Base-by-base conservation (phyloP, 139 green algal genomes). In the Chlorella sp. region DNA sequence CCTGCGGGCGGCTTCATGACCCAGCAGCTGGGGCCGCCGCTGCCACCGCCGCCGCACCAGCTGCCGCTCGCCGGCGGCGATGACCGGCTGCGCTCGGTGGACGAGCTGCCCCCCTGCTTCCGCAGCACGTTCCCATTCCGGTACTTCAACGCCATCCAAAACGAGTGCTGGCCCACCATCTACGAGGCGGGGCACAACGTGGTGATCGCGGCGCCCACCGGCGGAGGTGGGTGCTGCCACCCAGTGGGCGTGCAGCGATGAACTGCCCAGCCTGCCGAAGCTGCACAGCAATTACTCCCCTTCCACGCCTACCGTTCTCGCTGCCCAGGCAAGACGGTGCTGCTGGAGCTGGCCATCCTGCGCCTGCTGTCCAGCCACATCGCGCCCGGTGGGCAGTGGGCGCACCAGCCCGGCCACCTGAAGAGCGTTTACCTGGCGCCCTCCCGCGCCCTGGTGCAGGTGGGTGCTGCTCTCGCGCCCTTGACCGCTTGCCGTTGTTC, bases 131-230 rank as follows among this genome's bases (percentile, higher is more conserved):
- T 91, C 68, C 23, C 67, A 2, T 91, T 91, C 75, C 87, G 94
- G 78, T 99, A 96, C 90, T 99, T 99, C 91, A 99, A 99, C 73
- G 64, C 91, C 2, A 88, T 99, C 15, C 97, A 99, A 87, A 96
- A 90, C 36, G 95, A 98, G 38, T 96, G 90, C 86, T 98, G 98
- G 84, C 47, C 91, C 11, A 69, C 87, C 25, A 88, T 91, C 0
- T 96, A 92, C 82, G 13, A 80, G 2, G 88, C 88, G 1, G 90
- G 92, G 80, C 51, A 76, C 28, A 97, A 95, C 83, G 91, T 96
- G 84, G 94, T 98, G 4, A 88, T 97, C 4, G 90, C 93, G 17
- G 92, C 95, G 1, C 95, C 95, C 1, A 98, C 95, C 30, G 96
- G 95, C 17, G 91, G 73, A 74, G 76, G 76, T 81, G 74, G 70